Evolutionary conservation across 352 stramenopile species (phyloP).

Genomic region (Pythium myriotylum): DNA sequence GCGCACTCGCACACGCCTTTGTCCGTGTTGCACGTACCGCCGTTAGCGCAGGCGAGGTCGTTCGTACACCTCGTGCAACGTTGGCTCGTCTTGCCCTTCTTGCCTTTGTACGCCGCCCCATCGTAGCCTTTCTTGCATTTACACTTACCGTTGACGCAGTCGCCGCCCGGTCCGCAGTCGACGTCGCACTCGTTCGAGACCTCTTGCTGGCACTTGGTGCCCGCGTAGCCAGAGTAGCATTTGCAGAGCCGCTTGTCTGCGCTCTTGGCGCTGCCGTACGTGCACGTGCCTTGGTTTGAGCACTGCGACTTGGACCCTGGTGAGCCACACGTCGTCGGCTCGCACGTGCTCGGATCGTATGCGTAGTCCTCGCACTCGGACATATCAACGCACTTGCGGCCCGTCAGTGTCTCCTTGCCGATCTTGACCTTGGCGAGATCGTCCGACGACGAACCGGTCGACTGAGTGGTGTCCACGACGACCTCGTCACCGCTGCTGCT

Average conservation of each 20-base stretch:
- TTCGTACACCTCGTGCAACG: constrained; percentile 38
- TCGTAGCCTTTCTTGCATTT: constrained; percentile 36
- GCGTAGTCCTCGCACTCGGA: constrained; percentile 23
- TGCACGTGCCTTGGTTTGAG: constrained; percentile 26
- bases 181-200: constrained; percentile 36
- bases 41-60: constrained; percentile 35
- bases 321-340: constrained; percentile 28
- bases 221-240: constrained; percentile 35
- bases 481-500: background rate
- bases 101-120: constrained; percentile 27
- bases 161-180: constrained; percentile 38
- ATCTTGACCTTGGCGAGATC: constrained; percentile 53
- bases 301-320: constrained; percentile 5
- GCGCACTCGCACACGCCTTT: constrained; percentile 32
- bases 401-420: constrained; percentile 42
- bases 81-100: constrained; percentile 35
- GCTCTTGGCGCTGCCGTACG: constrained; percentile 4
- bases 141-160: constrained; percentile 40
- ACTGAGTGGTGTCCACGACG: background rate
- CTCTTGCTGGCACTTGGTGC: constrained; percentile 37
- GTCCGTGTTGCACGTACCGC: constrained; percentile 25
- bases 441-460: constrained; percentile 14
- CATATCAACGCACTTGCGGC: constrained; percentile 29
- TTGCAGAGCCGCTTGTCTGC: constrained; percentile 18
- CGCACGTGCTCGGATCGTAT: constrained; percentile 29